Evolutionary conservation across 139 green algal genomes (phyloP).

Genomic region (Desmodesmus armatus): DNA sequence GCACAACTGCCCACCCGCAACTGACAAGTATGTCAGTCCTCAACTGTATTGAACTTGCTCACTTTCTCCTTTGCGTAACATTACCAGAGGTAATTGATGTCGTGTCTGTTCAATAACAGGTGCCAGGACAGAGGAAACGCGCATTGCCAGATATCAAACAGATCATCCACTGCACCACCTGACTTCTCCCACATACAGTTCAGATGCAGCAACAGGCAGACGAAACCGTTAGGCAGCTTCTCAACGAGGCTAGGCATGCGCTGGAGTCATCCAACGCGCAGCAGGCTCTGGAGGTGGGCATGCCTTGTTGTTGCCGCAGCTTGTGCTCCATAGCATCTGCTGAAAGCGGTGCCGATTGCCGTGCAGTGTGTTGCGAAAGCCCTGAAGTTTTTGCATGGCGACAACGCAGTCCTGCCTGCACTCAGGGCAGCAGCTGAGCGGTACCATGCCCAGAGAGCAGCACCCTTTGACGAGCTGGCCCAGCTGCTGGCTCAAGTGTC

Average conservation of each 20-base stretch:
- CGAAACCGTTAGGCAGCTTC: slow-evolving; percentile 3
- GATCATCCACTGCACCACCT: too few species aligned
- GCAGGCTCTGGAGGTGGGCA: slow-evolving; percentile 20
- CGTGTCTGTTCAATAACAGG: too few species aligned
- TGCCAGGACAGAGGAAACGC: too few species aligned
- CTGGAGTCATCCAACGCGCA: neutral
- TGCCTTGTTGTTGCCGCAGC: too few species aligned
- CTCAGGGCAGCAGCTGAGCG: slow-evolving; percentile 20
- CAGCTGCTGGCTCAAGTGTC: slow-evolving; percentile 25
- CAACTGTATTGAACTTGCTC: too few species aligned
- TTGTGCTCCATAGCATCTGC: neutral
- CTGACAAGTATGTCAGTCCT: too few species aligned
- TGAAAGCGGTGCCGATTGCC: neutral
- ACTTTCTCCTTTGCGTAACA: too few species aligned
- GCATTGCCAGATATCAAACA: too few species aligned
- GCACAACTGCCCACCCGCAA: too few species aligned
- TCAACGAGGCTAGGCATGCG: neutral
- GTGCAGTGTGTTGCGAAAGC: slow-evolving; percentile 31
- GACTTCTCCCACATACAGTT: too few species aligned
- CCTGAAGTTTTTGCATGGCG: slow-evolving; percentile 10
- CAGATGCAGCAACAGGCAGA: neutral
- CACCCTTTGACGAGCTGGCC: slow-evolving; percentile 25
- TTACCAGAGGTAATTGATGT: too few species aligned
- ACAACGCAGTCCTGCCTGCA: slow-evolving; percentile 11
- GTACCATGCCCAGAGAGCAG: slow-evolving; percentile 4